These are phyloP conservation scores for Mycena indigotica DNA, from an alignment of 768 basidiomycete genomes.

Conservation along the genomic window DNA sequence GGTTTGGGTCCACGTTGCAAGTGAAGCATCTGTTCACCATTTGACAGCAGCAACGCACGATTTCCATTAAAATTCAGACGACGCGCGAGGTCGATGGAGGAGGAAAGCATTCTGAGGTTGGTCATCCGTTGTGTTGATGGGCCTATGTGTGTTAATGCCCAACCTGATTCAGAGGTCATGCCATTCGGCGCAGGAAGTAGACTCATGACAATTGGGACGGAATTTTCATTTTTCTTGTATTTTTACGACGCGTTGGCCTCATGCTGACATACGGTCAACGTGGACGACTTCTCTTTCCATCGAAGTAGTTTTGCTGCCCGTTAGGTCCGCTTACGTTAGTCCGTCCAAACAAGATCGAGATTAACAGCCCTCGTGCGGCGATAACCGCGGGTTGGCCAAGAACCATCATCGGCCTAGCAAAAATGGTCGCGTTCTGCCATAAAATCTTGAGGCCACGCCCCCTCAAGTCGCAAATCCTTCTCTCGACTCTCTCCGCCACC, in stretches of 20 bases:
- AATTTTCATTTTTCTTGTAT: not conserved
- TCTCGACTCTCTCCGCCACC: slow-evolving; percentile 26
- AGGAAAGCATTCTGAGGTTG: slow-evolving; percentile 35
- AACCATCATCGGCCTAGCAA: slow-evolving; percentile 12
- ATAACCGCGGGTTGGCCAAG: slow-evolving; percentile 17
- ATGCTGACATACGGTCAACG: not conserved
- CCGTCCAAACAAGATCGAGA: slow-evolving; percentile 9
- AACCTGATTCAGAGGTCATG: slow-evolving; percentile 15
- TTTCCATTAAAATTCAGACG: slow-evolving; percentile 69
- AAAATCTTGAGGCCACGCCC: slow-evolving; percentile 23
- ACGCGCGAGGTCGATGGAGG: slow-evolving; percentile 52
- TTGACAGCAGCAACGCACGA: slow-evolving; percentile 47
- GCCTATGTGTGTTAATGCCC: not conserved
- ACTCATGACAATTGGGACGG: not conserved
- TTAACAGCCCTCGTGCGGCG: slow-evolving; percentile 18
- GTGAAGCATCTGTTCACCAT: slow-evolving; percentile 8
- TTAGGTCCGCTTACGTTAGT: not conserved
- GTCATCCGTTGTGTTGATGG: slow-evolving; percentile 1
- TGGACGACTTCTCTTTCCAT: too few relatives aligned
- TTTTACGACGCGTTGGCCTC: not conserved
- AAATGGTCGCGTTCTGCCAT: slow-evolving; percentile 7
- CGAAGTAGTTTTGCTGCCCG: not conserved
- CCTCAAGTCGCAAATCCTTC: slow-evolving; percentile 27
- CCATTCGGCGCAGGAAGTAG: slow-evolving; percentile 15
- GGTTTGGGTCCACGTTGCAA: slow-evolving; percentile 15